Percentiles rank a stretch among this genome's conserved stretches.
These are phyloP conservation scores for Aspergillus thermomutatus DNA, from an alignment of 2,329 filamentous ascomycete species.

Conservation along the genomic window DNA sequence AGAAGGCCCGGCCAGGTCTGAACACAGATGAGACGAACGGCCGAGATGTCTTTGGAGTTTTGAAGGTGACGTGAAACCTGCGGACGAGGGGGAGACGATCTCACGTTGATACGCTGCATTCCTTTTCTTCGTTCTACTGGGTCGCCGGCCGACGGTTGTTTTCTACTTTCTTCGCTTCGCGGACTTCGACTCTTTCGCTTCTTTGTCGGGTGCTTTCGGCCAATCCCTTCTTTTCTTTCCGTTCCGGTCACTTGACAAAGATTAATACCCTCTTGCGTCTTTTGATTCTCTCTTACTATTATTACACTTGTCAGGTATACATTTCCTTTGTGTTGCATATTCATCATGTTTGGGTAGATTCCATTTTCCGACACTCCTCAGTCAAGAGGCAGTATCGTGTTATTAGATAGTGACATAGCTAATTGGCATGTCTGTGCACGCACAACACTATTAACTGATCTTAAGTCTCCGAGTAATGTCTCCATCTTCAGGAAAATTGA, in stretches of 20 bases:
- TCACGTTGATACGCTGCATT: slow-evolving; percentile 10
- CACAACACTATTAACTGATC: background rate
- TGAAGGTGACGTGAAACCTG: slow-evolving; percentile 29
- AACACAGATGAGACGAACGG: slow-evolving; percentile 18
- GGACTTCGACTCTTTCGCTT: slow-evolving; percentile 11
- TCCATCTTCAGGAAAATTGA: background rate
- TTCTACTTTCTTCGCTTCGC: slow-evolving; percentile 6
- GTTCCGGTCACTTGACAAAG: background rate
- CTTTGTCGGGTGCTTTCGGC: background rate
- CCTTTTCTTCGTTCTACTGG: slow-evolving; percentile 15
- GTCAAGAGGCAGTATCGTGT: background rate
- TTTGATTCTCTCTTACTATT: slow-evolving; percentile 1
- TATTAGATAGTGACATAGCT: background rate
- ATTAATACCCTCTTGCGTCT: slow-evolving; percentile 2
- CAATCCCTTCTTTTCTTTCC: slow-evolving; percentile 2
- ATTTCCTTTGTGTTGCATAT: slow-evolving; percentile 1
- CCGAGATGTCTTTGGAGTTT: slow-evolving; percentile 40
- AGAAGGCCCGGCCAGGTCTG: slow-evolving; percentile 25
- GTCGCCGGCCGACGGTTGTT: slow-evolving; percentile 29
- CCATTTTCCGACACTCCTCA: background rate
- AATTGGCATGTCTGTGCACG: background rate
- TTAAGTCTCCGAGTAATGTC: too few relatives aligned
- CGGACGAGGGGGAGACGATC: slow-evolving; percentile 4
- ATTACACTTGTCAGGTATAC: background rate
- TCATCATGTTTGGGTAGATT: background rate